phyloP scores from a whole-genome alignment of 2,329 filamentous ascomycete genomes.

The Cercospora zeae-maydis region DNA sequence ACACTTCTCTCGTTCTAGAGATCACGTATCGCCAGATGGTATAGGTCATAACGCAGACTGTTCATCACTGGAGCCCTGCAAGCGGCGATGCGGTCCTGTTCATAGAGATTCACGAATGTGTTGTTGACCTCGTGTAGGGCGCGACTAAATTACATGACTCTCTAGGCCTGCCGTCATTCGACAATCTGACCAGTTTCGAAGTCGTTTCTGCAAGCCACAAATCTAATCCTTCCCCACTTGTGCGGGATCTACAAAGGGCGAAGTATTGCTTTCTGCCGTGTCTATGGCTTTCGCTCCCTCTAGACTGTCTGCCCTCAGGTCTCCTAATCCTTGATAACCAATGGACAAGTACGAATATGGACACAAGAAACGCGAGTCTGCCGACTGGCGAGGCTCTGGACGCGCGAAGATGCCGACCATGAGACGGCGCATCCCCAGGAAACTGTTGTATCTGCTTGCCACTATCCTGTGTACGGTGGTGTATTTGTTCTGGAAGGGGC shows the following conservation, averaged over 20 bases:
- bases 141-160: background rate
- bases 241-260: background rate
- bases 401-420: background rate
- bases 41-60: too few species aligned
- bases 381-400: background rate
- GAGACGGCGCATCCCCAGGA: background rate
- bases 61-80: background rate
- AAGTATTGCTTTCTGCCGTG: background rate
- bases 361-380: background rate
- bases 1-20: background rate
- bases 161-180: background rate
- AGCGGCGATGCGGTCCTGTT: too few species aligned
- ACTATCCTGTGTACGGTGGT: background rate
- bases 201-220: slow-evolving; percentile 2
- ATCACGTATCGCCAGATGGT: too few species aligned
- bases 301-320: background rate
- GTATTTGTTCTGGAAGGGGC: background rate
- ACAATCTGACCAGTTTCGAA: background rate
- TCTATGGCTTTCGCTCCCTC: background rate
- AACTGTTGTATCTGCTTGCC: background rate
- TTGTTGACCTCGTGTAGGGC: background rate
- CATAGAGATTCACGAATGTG: too few species aligned
- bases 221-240: background rate
- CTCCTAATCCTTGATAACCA: background rate
- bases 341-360: slow-evolving; percentile 1